These are phyloP conservation scores for Collybia sordida DNA, from an alignment of 768 basidiomycete species.

Conservation along the genomic window DNA sequence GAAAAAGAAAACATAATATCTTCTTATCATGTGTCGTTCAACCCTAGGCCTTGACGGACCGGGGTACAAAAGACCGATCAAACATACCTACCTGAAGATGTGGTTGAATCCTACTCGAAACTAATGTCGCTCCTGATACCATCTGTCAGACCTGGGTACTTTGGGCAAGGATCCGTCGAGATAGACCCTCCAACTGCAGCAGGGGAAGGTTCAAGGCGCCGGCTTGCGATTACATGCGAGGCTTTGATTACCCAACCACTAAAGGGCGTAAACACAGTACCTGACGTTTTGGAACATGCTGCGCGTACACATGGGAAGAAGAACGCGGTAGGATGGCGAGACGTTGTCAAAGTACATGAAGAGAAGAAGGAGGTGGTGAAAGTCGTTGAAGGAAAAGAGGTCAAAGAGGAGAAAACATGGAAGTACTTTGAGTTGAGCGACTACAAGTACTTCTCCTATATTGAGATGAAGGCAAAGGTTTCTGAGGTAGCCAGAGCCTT, in stretches of 20 bases:
- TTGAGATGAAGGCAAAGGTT: slow-evolving; percentile 66
- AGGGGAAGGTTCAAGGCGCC: slow-evolving; percentile 58
- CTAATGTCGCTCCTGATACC: neutral
- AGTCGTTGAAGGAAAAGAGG: slow-evolving; percentile 77
- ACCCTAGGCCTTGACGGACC: too few relatives aligned
- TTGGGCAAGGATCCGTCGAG: slow-evolving; percentile 64
- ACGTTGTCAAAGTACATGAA: slow-evolving; percentile 65
- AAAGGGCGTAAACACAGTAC: slow-evolving; percentile 77
- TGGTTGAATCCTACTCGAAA: neutral
- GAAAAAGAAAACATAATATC: too few relatives aligned
- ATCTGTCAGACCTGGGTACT: slow-evolving; percentile 35
- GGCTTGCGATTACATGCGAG: slow-evolving; percentile 55
- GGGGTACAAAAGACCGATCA: too few relatives aligned
- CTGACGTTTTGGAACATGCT: slow-evolving; percentile 75
- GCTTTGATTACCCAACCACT: slow-evolving; percentile 60
- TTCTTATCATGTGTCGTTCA: too few relatives aligned
- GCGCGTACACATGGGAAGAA: slow-evolving; percentile 73
- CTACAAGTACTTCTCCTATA: slow-evolving; percentile 78
- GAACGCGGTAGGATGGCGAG: slow-evolving; percentile 79
- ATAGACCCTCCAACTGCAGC: slow-evolving; percentile 35
- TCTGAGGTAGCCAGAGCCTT: slow-evolving; percentile 70
- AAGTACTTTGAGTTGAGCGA: slow-evolving; percentile 91
- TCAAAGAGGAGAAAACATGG: slow-evolving; percentile 91
- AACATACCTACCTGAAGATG: too few relatives aligned
- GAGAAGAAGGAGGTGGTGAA: slow-evolving; percentile 92